phyloP scores from a whole-genome alignment of 2,329 filamentous ascomycete species.

The Colletotrichum cordylinicola region DNA sequence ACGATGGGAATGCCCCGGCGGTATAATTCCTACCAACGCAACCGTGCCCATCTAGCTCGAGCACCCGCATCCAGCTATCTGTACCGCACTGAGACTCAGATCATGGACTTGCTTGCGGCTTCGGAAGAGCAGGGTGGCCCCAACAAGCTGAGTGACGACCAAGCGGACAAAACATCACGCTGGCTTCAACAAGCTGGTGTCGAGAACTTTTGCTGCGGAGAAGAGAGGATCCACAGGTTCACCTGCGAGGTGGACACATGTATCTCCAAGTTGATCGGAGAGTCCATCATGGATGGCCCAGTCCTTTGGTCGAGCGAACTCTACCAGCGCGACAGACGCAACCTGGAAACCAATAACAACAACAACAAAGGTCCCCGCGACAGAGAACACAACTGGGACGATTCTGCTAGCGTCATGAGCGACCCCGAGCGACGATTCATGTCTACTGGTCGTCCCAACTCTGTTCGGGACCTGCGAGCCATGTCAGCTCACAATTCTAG shows the following conservation, averaged over 20 bases:
- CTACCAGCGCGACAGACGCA: slow-evolving; percentile 77
- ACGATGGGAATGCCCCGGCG: slow-evolving; percentile 79
- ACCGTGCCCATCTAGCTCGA: slow-evolving; percentile 52
- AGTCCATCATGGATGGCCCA: slow-evolving; percentile 82
- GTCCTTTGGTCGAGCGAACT: slow-evolving; percentile 93
- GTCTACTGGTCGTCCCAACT: slow-evolving; percentile 50
- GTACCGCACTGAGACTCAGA: slow-evolving; percentile 81
- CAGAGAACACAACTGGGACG: slow-evolving; percentile 56
- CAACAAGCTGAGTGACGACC: slow-evolving; percentile 95
- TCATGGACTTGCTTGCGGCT: slow-evolving; percentile 87
- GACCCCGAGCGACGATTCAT: slow-evolving; percentile 58
- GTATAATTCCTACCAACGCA: slow-evolving; percentile 56
- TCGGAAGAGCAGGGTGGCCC: slow-evolving; percentile 84
- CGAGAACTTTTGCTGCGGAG: slow-evolving; percentile 92
- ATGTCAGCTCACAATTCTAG: slow-evolving; percentile 68
- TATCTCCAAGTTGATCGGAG: slow-evolving; percentile 83
- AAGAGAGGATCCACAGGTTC: slow-evolving; percentile 94
- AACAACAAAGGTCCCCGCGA: slow-evolving; percentile 44
- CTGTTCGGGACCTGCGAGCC: slow-evolving; percentile 62
- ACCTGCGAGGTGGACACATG: slow-evolving; percentile 89
- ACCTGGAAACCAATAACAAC: slow-evolving; percentile 52
- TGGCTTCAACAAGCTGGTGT: slow-evolving; percentile 86
- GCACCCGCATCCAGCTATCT: slow-evolving; percentile 67
- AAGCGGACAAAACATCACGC: slow-evolving; percentile 81
- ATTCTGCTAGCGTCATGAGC: slow-evolving; percentile 59